Conservation (phyloP, 305 asterid genomes). For the Withania somnifera region DNA sequence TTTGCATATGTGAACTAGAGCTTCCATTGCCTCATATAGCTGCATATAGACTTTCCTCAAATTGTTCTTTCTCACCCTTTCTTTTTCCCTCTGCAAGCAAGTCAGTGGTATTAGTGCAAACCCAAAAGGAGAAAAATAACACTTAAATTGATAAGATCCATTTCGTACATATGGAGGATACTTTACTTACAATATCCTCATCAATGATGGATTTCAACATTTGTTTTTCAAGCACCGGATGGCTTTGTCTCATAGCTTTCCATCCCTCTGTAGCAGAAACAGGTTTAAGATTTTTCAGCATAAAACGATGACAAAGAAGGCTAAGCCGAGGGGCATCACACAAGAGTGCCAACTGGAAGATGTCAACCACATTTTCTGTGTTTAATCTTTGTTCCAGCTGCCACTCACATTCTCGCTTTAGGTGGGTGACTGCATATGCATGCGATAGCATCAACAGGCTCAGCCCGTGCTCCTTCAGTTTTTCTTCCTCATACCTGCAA, state of each 20-base stretch:
- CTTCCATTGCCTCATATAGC: conserved; percentile 89
- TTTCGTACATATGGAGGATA: neutral
- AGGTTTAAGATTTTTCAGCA: conserved; percentile 49
- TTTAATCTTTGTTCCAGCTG: conserved; percentile 50
- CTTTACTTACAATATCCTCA: conserved; percentile 46
- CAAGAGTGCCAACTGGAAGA: conserved; percentile 73
- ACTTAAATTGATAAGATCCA: neutral
- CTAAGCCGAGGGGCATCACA: conserved; percentile 79
- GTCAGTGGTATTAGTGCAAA: neutral
- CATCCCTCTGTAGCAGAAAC: conserved; percentile 67
- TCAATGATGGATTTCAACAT: conserved; percentile 29
- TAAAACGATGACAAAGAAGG: conserved; percentile 63
- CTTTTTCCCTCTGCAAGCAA: conserved; percentile 36
- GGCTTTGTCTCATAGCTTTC: conserved; percentile 79
- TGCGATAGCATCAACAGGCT: conserved; percentile 67
- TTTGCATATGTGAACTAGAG: conserved; percentile 75
- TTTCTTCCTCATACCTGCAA: conserved; percentile 62
- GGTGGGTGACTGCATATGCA: conserved; percentile 46
- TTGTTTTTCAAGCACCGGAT: conserved; percentile 64
- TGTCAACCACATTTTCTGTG: conserved; percentile 54
- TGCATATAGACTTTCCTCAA: conserved; percentile 51
- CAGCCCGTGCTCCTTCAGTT: conserved; percentile 52
- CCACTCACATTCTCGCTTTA: conserved; percentile 52
- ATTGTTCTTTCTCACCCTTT: conserved; percentile 33
- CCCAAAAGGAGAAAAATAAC: neutral